phyloP scores from a whole-genome alignment of 2,329 filamentous ascomycete species.

The Nothophoma quercina region DNA sequence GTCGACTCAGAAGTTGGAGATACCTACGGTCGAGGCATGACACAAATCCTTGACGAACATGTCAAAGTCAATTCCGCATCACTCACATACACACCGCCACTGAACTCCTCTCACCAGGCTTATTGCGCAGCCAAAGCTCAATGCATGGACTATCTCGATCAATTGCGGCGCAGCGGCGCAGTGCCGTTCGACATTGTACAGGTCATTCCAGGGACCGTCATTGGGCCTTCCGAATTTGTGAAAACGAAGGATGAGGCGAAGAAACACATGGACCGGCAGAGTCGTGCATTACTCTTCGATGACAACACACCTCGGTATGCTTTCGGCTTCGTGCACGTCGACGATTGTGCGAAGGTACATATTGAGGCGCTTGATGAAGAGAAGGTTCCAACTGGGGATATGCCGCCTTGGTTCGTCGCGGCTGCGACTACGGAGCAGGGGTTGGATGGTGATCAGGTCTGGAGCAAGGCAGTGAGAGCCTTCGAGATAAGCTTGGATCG shows the following conservation, averaged over 20 bases:
- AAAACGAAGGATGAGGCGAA: slow-evolving; percentile 25
- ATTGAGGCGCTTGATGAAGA: slow-evolving; percentile 37
- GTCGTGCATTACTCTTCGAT: slow-evolving; percentile 41
- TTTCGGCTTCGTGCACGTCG: slow-evolving; percentile 46
- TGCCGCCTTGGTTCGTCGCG: slow-evolving; percentile 42
- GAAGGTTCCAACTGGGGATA: slow-evolving; percentile 20
- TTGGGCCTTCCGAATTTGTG: slow-evolving; percentile 43
- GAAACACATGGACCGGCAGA: slow-evolving; percentile 42
- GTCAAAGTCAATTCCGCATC: slow-evolving; percentile 31
- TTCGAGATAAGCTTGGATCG: slow-evolving; percentile 29
- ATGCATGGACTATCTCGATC: slow-evolving; percentile 42
- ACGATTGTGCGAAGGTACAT: slow-evolving; percentile 43
- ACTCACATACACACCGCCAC: slow-evolving; percentile 35
- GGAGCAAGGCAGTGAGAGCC: slow-evolving; percentile 32
- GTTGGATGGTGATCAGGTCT: slow-evolving; percentile 26
- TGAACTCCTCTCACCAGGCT: slow-evolving; percentile 41
- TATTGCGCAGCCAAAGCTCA: slow-evolving; percentile 46
- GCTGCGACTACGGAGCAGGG: slow-evolving; percentile 33
- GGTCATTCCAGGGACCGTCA: slow-evolving; percentile 46
- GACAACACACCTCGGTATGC: slow-evolving; percentile 39
- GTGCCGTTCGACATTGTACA: slow-evolving; percentile 42
- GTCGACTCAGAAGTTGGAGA: slow-evolving; percentile 44
- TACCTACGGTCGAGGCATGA: slow-evolving; percentile 39
- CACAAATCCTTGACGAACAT: slow-evolving; percentile 31
- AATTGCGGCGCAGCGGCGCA: slow-evolving; percentile 12